Evolutionary conservation across 139 green algal species (phyloP).

Genomic region (Closterium sp.): DNA sequence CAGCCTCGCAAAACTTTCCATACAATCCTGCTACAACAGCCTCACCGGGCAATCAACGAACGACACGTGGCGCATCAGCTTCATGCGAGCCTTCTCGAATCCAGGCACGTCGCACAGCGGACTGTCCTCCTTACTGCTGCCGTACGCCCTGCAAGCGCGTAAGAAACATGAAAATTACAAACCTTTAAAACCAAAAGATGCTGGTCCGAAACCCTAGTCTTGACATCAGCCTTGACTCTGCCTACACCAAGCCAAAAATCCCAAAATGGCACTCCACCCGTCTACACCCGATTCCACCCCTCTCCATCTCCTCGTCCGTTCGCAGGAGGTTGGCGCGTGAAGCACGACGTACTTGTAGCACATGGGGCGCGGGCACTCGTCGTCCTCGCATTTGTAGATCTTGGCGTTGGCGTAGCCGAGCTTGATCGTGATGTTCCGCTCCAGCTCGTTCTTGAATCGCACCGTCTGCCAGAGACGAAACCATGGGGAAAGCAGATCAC

Average conservation of each 20-base stretch:
- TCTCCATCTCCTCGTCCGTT: no score
- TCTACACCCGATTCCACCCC: not conserved
- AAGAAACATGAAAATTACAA: not conserved
- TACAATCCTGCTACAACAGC: no score
- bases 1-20: no score
- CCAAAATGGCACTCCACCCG: not conserved
- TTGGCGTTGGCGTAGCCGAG: slow-evolving; percentile 99
- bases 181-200: not conserved
- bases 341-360: slow-evolving; percentile 49
- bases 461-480: slow-evolving; percentile 77
- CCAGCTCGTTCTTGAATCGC: slow-evolving; percentile 99
- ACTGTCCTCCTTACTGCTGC: slow-evolving; percentile 83
- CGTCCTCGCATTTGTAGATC: slow-evolving; percentile 92
- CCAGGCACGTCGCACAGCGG: slow-evolving; percentile 75
- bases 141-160: slow-evolving; percentile 69
- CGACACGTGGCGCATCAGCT: slow-evolving; percentile 93
- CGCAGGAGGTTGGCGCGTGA: no score
- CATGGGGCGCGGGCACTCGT: slow-evolving; percentile 77
- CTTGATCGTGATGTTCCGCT: slow-evolving; percentile 99
- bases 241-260: not conserved
- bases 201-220: not conserved
- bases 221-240: not conserved
- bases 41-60: slow-evolving; percentile 95
- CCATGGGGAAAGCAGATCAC: not conserved
- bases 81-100: slow-evolving; percentile 80